Base-by-base conservation (phyloP, 1,139 yeast species). In the Pichia terricola region DNA sequence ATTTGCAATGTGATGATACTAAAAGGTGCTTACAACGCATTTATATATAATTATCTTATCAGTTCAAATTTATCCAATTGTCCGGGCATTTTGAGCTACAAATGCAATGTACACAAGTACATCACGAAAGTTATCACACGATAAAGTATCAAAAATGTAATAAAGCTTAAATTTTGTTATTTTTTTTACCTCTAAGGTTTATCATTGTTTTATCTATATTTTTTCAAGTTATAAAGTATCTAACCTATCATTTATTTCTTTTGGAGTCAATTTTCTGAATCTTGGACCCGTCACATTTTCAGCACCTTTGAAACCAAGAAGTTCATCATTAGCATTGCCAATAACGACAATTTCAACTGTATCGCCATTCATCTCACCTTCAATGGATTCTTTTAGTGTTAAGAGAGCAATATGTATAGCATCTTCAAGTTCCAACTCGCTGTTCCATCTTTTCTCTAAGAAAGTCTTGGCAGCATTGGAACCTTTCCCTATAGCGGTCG, bases 401-500 rank as follows among this genome's bases (percentile, higher is more conserved):
- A 94, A 70, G 44, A 94, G 72, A 1, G 98, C 96, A 58, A 91
- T 94, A 64, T 94, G 98, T 53, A 94, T 87, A 43, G 97, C 99
- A 63, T 94, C 99, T 68, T 94, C 98, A 51, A 94, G 73, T 67
- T 94, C 98, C 61, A 94, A 72, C 62, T 91, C 95, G 53, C 88
- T 94, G 60, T 88, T 89, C 96, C 97, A 94, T 68, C 98, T 81
- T 69, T 94, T 94, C 63, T 94, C 98, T 61, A 94, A 70, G 59
- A 94, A 94, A 1, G 98, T 91, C 70, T 94, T 91, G 34, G 98
- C 98, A 7, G 94, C 84, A 38, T 80, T 79, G 5, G 96, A 80
- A 30, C 96, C 94, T 63, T 88, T 89, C 51, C 99, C 99, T 57
- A 94, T 91, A 30, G 98, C 97, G 4, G 98, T 91, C 30, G 98